A percentile compares a stretch with the other conserved stretches of the same genome.
Conservation (phyloP, 768 basidiomycete species). For the Rhizopogon vesiculosus region DNA sequence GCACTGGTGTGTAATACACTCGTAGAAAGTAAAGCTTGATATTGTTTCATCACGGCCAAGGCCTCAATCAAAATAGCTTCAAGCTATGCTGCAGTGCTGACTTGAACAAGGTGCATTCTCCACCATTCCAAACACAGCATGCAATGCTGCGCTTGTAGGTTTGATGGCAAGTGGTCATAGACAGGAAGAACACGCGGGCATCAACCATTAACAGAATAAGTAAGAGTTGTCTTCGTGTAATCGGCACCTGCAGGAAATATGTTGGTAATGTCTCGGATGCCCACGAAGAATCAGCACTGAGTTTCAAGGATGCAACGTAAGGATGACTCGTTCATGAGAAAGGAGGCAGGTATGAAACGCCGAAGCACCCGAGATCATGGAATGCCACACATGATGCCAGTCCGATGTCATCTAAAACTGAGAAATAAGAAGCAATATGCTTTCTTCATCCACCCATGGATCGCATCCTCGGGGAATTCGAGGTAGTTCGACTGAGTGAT, state of each 20-base stretch:
- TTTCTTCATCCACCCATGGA: not conserved
- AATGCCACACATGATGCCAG: not conserved
- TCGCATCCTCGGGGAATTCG: not conserved
- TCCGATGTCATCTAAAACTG: not conserved
- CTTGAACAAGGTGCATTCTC: not conserved
- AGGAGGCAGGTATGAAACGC: not conserved
- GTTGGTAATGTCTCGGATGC: not conserved
- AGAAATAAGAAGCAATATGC: not conserved
- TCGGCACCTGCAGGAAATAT: not conserved
- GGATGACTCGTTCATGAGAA: not conserved
- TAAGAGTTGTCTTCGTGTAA: not conserved
- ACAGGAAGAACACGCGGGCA: not conserved
- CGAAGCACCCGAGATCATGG: not conserved
- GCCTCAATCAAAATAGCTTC: not conserved
- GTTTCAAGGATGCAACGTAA: not conserved
- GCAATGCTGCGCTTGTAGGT: not conserved
- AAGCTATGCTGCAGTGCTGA: not conserved
- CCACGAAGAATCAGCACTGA: not conserved
- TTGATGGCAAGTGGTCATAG: not conserved
- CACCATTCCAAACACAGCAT: not conserved
- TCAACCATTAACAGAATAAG: not conserved
- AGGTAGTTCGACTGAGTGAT: not conserved
- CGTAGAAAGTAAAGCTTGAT: not conserved
- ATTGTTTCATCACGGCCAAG: not conserved
- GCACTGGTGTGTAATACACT: not conserved